These are phyloP conservation scores for Malassezia arunalokei DNA, from an alignment of 1,284 basidiomycete species.

Conservation along the genomic window DNA sequence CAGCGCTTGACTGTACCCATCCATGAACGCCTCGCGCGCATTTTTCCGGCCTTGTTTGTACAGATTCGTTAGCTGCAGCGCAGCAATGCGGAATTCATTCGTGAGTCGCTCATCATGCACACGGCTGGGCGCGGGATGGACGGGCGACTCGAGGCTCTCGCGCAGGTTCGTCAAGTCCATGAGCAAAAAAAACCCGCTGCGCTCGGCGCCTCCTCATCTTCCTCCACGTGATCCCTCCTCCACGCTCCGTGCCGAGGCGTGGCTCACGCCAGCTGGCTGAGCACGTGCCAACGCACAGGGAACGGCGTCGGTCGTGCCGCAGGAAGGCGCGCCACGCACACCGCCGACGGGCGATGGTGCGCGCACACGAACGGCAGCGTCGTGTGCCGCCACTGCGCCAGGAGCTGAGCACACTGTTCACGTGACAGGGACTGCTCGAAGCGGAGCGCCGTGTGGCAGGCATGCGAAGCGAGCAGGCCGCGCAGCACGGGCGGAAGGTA, in stretches of 20 bases:
- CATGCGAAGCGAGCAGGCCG: neutral
- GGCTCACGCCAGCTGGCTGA: neutral
- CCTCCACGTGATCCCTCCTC: neutral
- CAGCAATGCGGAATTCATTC: conserved; percentile 14
- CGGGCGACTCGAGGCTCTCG: conserved; percentile 12
- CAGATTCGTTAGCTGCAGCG: conserved; percentile 14
- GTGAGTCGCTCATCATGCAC: conserved; percentile 9
- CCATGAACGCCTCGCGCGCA: conserved; percentile 4
- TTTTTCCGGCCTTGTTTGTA: conserved; percentile 14
- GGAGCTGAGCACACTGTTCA: conserved; percentile 60
- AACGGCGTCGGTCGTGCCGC: neutral
- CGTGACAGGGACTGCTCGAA: conserved; percentile 59
- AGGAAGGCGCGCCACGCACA: neutral
- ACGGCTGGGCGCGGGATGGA: neutral
- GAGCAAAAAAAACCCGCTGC: neutral
- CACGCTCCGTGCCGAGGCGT: neutral
- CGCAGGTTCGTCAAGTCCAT: conserved; percentile 17
- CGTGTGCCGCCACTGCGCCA: conserved; percentile 58
- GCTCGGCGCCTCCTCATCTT: neutral
- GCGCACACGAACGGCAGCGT: conserved; percentile 84
- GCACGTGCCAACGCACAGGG: neutral
- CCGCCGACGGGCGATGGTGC: conserved; percentile 54
- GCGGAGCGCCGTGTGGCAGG: conserved; percentile 8
- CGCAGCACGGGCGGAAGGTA: neutral
- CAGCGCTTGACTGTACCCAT: conserved; percentile 9